Base-by-base conservation (phyloP, 106 monocot species). In the Acanthochlamys bracteata region DNA sequence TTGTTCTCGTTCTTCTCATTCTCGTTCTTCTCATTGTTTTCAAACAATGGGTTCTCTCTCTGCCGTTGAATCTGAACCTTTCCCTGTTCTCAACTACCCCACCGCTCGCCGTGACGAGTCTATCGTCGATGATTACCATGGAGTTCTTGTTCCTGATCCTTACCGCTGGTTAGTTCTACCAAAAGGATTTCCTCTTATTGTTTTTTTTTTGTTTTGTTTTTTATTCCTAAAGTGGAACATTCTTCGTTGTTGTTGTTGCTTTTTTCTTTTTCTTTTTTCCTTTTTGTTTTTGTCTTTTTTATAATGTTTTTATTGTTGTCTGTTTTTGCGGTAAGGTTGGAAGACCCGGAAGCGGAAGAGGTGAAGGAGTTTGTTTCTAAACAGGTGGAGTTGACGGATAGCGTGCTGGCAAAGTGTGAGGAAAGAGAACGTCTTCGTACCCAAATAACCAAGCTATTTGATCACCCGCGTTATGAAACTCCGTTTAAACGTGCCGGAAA, bases 331-430 rank as follows among this genome's bases (percentile, higher is more conserved):
- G 14, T 20, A 27, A 92, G 98, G 98, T 57, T 98, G 76, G 98
- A 98, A 72, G 88, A 98, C 55, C 92, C 98, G 21, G 88, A 98
- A 10, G 69, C 88, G 20, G 85, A 91, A 58, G 98, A 98, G 69
- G 75, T 75, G 52, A 92, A 89, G 80, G 83, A 68, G 42, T 98
- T 98, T 41, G 92, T 98, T 65, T 73, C 73, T 74, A 54, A 51
- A 46, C 98, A 98, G 63, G 80, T 46, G 14, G 78, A 57, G 25
- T 61, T 98, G 39, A 86, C 88, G 24, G 81, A 92, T 25, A 71
- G 76, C 24, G 67, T 98, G 33, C 69, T 98, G 53, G 61, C 39
- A 24, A 55, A 70, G 10, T 92, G 92, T 66, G 79, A 53, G 46
- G 76, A 79, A 54, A 71, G 92, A 61, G 78, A 85, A 39, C 63